phyloP scores from a whole-genome alignment of 805 yeast species.

The Cyberlindnera lachancei region DNA sequence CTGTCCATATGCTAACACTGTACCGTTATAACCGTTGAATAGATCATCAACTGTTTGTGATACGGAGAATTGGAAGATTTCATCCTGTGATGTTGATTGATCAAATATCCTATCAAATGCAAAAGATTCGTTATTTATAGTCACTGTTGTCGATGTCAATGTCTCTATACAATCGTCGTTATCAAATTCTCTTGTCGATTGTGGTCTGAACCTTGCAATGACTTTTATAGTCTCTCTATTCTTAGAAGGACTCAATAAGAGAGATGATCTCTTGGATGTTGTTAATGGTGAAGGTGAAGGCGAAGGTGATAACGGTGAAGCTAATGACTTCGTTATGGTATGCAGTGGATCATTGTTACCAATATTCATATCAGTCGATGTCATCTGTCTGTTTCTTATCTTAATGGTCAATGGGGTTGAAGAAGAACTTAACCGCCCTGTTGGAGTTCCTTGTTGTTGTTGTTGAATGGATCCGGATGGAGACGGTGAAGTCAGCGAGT shows the following conservation, averaged over 20 bases:
- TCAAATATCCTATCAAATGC: constrained; percentile 63
- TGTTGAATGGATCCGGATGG: too few species aligned
- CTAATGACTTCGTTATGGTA: neutral
- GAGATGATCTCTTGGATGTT: neutral
- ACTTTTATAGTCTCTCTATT: constrained; percentile 45
- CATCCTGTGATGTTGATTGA: constrained; percentile 41
- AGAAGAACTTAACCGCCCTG: too few species aligned
- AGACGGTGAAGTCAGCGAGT: too few species aligned
- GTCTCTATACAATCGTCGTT: constrained; percentile 4
- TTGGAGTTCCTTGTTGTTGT: too few species aligned
- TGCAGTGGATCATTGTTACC: neutral
- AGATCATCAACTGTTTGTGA: constrained; percentile 60
- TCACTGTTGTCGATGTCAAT: constrained; percentile 8
- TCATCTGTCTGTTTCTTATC: too few species aligned
- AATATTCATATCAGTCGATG: too few species aligned
- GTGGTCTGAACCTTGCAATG: constrained; percentile 67
- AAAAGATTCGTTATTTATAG: constrained; percentile 27
- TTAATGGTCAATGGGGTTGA: too few species aligned
- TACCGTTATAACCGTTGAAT: constrained; percentile 69
- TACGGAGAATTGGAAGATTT: constrained; percentile 53
- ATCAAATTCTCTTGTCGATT: constrained; percentile 27
- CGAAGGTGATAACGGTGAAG: too few species aligned
- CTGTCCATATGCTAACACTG: constrained; percentile 74
- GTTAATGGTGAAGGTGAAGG: neutral
- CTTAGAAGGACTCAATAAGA: constrained; percentile 1